Evolutionary conservation across 192 early-diverging fungal genomes (phyloP).

Genomic region (Backusella mclennaniae): DNA sequence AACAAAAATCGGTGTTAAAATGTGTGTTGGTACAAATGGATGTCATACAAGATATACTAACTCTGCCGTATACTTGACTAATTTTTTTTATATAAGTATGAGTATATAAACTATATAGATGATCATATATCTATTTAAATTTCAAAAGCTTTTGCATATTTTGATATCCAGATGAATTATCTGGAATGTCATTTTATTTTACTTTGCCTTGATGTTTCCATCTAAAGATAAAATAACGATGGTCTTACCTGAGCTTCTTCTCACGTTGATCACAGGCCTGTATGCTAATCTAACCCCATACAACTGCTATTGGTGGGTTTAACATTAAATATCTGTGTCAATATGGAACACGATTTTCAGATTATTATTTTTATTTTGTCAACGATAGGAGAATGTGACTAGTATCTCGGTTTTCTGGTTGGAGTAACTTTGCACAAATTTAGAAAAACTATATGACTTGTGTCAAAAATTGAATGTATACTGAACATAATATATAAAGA

Average conservation of each 20-base stretch:
- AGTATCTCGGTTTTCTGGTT: not conserved
- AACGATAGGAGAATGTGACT: not conserved
- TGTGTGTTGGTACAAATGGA: constrained; percentile 1
- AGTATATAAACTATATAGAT: not conserved
- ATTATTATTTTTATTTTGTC: not conserved
- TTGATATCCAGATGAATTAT: not conserved
- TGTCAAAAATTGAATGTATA: not conserved
- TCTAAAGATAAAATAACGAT: not conserved
- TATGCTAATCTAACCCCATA: constrained; percentile 1
- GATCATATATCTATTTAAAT: not conserved
- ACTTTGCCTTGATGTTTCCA: not conserved
- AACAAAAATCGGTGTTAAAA: not conserved
- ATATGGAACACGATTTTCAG: not conserved
- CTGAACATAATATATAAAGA: not conserved
- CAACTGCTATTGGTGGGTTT: not conserved
- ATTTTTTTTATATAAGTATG: not conserved
- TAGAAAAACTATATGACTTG: not conserved
- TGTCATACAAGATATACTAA: not conserved
- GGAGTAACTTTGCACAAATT: not conserved
- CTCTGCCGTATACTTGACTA: not conserved
- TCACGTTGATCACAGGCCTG: constrained; percentile 6
- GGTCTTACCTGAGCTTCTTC: constrained; percentile 3
- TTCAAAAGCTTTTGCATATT: not conserved
- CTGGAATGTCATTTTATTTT: not conserved
- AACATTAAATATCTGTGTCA: not conserved